phyloP scores from a whole-genome alignment of 2,329 filamentous ascomycete species.

The Trichoderma atroviride region DNA sequence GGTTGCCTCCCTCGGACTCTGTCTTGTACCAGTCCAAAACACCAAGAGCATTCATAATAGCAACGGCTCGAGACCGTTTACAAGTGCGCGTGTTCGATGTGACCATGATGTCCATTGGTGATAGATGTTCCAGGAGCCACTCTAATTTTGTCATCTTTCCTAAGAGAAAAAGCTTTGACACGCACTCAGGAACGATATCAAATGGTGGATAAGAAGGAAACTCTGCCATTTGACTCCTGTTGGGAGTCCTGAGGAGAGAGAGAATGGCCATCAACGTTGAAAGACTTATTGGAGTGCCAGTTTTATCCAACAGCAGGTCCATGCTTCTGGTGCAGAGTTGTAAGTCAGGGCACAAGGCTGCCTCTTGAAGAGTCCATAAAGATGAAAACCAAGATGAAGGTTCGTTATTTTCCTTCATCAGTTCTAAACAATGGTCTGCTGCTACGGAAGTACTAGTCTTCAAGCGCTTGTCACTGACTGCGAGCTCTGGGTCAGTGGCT shows the following conservation, averaged over 20 bases:
- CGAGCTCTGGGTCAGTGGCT: neutral
- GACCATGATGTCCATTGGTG: neutral
- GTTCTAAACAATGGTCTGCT: neutral
- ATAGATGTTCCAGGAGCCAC: neutral
- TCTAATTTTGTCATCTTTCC: neutral
- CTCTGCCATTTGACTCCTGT: neutral
- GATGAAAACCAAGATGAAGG: neutral
- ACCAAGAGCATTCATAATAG: neutral
- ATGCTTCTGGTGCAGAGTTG: neutral
- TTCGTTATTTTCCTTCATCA: neutral
- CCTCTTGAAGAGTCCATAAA: neutral
- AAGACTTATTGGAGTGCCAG: neutral
- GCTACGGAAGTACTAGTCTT: neutral
- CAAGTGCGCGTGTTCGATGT: neutral
- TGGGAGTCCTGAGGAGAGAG: neutral
- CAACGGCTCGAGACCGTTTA: neutral
- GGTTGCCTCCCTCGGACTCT: neutral
- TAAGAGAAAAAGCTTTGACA: neutral
- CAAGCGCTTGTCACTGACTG: neutral
- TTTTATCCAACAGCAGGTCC: neutral
- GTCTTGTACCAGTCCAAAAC: neutral
- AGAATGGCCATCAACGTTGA: neutral
- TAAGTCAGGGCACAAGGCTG: neutral
- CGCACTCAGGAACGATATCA: neutral
- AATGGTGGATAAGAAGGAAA: neutral